phyloP scores from a whole-genome alignment of 202 grass and related monocot genomes.

The Musa balbisiana region DNA sequence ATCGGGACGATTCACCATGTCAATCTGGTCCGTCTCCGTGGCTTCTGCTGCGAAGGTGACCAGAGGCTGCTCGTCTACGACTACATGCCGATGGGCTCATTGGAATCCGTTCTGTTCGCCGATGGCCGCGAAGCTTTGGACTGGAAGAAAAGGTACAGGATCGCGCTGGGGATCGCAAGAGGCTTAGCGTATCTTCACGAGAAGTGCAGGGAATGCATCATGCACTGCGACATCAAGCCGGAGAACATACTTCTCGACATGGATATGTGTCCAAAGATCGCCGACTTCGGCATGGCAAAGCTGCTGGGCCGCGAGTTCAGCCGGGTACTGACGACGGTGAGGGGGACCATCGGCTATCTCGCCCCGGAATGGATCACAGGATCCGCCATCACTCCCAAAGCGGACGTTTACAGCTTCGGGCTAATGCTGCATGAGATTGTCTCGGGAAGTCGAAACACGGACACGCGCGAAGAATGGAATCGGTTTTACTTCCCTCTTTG shows the following conservation, averaged over 20 bases:
- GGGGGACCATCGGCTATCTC: conserved; percentile 70
- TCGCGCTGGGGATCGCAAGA: conserved; percentile 43
- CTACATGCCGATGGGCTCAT: conserved; percentile 50
- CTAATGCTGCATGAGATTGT: conserved; percentile 55
- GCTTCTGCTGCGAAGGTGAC: conserved; percentile 51
- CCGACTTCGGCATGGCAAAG: conserved; percentile 90
- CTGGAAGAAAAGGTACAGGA: conserved; percentile 18
- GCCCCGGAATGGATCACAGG: conserved; percentile 70
- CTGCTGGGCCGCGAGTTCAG: conserved; percentile 64
- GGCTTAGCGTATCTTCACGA: conserved; percentile 68
- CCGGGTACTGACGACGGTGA: conserved; percentile 57
- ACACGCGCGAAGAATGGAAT: neutral
- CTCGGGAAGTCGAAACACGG: conserved; percentile 47
- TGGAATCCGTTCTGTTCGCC: conserved; percentile 47
- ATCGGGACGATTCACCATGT: conserved; percentile 58
- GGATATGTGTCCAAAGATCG: conserved; percentile 45
- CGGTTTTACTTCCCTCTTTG: conserved; percentile 45
- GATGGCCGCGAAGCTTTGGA: conserved; percentile 14
- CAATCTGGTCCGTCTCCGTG: conserved; percentile 47
- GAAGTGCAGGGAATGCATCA: conserved; percentile 69
- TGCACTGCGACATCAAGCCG: conserved; percentile 52
- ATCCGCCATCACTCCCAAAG: conserved; percentile 47
- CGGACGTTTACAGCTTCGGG: conserved; percentile 74
- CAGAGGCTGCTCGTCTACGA: conserved; percentile 52
- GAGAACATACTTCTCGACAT: conserved; percentile 52